phyloP scores from a whole-genome alignment of 352 stramenopile genomes.

The Lagenidium sp. region DNA sequence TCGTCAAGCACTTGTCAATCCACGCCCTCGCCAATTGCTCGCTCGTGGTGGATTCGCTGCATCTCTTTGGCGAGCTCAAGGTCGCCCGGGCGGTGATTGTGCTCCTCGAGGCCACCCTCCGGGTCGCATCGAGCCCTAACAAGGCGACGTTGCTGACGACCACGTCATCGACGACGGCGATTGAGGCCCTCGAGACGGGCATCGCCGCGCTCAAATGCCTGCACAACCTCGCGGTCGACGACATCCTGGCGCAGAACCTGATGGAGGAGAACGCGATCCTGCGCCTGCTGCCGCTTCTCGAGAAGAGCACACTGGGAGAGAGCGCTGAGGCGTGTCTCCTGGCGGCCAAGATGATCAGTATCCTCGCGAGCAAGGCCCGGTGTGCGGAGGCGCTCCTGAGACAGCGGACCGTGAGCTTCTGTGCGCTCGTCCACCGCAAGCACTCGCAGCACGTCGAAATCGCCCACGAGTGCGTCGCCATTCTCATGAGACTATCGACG shows the following conservation, averaged over 20 bases:
- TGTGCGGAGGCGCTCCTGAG: constrained; percentile 36
- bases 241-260: constrained; percentile 40
- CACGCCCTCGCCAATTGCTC: constrained; percentile 73
- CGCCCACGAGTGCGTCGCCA: constrained; percentile 27
- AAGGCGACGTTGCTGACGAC: neutral
- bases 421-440: constrained; percentile 34
- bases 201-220: constrained; percentile 66
- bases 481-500: constrained; percentile 54
- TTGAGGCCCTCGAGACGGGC: constrained; percentile 27
- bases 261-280: constrained; percentile 43
- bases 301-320: constrained; percentile 26
- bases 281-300: constrained; percentile 30
- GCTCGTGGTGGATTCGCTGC: constrained; percentile 56
- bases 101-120: constrained; percentile 28
- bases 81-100: constrained; percentile 36
- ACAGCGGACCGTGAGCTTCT: constrained; percentile 46
- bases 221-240: constrained; percentile 54
- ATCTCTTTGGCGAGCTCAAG: constrained; percentile 62
- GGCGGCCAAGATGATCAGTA: constrained; percentile 24
- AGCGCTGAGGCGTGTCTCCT: constrained; percentile 35
- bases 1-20: constrained; percentile 54
- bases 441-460: constrained; percentile 25
- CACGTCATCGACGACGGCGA: neutral
- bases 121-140: neutral
- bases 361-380: constrained; percentile 34